Evolutionary conservation across 2,329 filamentous ascomycete species (phyloP), one percentile per base, ranked within the genome.

Genomic region (Cercospora sp.): DNA sequence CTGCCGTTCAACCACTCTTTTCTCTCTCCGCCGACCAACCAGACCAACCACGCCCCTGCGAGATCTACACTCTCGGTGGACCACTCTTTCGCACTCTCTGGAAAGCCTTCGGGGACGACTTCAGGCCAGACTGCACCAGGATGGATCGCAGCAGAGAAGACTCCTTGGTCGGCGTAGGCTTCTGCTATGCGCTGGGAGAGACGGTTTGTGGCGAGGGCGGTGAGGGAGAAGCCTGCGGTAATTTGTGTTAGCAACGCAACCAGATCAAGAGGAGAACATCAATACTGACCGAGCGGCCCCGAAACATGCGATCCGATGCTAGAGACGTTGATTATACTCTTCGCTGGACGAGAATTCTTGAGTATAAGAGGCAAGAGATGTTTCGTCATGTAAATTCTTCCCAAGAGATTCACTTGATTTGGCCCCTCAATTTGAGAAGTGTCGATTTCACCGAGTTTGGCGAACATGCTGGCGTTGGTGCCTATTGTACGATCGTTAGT

Each of bases 1-100:
- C 78, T 71, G 1, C 78, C 79, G 36, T 66, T 71, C 16, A 82
- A 69, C 80, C 79, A 82, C 3, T 78, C 75, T 23, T 75, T 73
- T 30, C 73, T 75, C 73, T 78, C 74, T n/a, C 68, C 48, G 1
- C 20, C 71, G 2, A 75, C 74, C 12, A 79, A 71, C 70, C 75
- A 79, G 30, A 75, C 73, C 58, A 78, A 42, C 42, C 60, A 69
- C 2, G 65, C 64, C 16, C 68, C 77, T 7, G 75, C 64, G 10
- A 80, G 72, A 30, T 67, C 72, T 1, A 70, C 71, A 58, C 73
- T 72, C 45, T 80, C 78, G 5, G 66, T 64, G 20, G 65, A 63
- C 61, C 31, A 28, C 20, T 66, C 48, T 28, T 69, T 69, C 63
- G 72, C 48, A 4, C 71, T 20, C 30, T 74, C 55, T 1, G 81